Base-by-base conservation (phyloP, 2,329 filamentous ascomycete species). In the Beauveria brongniartii region DNA sequence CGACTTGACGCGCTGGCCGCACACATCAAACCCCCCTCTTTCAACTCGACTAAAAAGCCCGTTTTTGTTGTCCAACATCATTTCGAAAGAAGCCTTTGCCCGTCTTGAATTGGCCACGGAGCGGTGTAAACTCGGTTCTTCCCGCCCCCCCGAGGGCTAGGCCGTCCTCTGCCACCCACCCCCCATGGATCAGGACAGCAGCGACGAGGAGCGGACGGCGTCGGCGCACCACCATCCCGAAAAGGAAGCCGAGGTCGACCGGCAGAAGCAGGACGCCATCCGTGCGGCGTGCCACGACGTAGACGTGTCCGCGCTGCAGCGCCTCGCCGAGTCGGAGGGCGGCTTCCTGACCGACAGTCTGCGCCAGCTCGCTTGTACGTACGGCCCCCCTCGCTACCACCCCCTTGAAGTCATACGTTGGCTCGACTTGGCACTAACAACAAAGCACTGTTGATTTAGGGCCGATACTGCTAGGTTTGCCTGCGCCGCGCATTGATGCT, bases 311-410 rank as follows among this genome's bases (percentile, higher is more conserved):
- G 73, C 75, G 48, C 78, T 92, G 60, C 78, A 82, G 63, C 68
- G 69, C 14, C 76, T 89, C 63, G 87, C 88, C 44, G 80, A 82
- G 56, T 83, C 84, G 1, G 74, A 78, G 58, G 88, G 86, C n/a
- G 89, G 89, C 20, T 80, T 91, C 64, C 69, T 91, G 61, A 80
- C 79, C 22, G 88, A 92, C 70, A 75, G 79, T 30, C 73, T 94
- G 64, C 87, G 92, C 66, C 82, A 83, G 69, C 77, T 79, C 72
- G 91, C 90, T 66, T 97, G 93, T 95, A 83, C 83, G 40, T 64
- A 37, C 66, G 22, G 20, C 48, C 26, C 30, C 28, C 50, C 26
- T n/a, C 37, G 24, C 22, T 22, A 18, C 24, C 37, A 3, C n/a
- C 10, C 43, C 2, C 41, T 16, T 20, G 3, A 26, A 14, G 14